Base-by-base conservation (phyloP, 495 filamentous ascomycete species). In the Rhypophila decipiens region DNA sequence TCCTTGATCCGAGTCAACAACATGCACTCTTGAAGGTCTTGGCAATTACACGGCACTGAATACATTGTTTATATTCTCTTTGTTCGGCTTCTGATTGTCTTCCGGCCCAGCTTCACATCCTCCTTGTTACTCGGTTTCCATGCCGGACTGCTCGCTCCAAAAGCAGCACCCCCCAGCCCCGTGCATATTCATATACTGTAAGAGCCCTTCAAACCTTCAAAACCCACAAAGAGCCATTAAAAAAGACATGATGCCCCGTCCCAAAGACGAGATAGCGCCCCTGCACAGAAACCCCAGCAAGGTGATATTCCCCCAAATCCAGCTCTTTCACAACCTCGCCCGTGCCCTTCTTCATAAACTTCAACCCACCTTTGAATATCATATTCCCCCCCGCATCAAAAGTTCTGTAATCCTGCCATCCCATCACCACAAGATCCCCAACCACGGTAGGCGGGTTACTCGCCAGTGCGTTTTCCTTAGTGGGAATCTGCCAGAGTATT, bases 231-330 rank as follows among this genome's bases (percentile, higher is more conserved):
- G 13, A 37, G 0, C 49, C 49, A 15, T 45, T 24, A 22, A 17
- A 8, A 7, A 17, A 20, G 1, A 24, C 49, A n/a, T 33, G 42
- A 20, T 48, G 46, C 1, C 50, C 50, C 23, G 50, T 44, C 21
- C 50, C 50, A 11, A 49, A 40, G 1, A 52, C 24, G 23, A 52
- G 13, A 18, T 44, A 39, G 31, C 46, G 38, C 2, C 40, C 50
- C 7, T 12, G n/a, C 38, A 52, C 50, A 1, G 50, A 38, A 9
- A 52, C 37, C 4, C 38, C 39, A 3, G 34, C 15, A 0, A 41
- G 31, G 20, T 31, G 22, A 13, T 37, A 44, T 0, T 13, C 31
- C 2, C 47, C 44, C 17, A 52, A 38, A 2, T 18, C 9, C 23
- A 42, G 2, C 2, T 44, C 39, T 39, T 38, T 1, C 17, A 49